Base-by-base conservation (phyloP, 2,329 filamentous ascomycete genomes). In the Ophiognomonia clavigignenti-juglandacearum region DNA sequence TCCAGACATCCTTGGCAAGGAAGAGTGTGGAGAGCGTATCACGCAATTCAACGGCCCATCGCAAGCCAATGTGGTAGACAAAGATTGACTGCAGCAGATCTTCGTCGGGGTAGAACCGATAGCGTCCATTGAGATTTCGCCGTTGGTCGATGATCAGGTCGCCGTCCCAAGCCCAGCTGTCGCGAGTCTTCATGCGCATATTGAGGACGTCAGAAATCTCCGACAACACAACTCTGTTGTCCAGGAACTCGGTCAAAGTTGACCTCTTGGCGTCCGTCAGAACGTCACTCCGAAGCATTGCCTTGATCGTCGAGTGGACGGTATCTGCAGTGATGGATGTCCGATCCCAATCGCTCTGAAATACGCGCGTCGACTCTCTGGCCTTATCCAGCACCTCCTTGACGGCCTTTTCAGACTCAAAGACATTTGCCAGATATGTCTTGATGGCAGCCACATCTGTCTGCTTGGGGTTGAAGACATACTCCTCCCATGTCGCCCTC, bases 71-170 rank as follows among this genome's bases (percentile, higher is more conserved):
- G 49, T 64, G 69, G 26, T 71, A 63, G 4, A 72, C 53, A 9
- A 72, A 59, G 14, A 73, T 61, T 2, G 67, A 64, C 43, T 71
- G 64, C 9, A 71, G 59, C 4, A 70, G 59, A 51, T 83, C 79
- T 43, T 72, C 68, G 43, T 72, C 66, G 66, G 79, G 77, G 56
- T 72, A 80, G 22, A 81, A 73, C 2, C 78, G 68, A 56, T 82
- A 83, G 39, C 70, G 63, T 54, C 70, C 70, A 56, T 65, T 71
- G 19, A 71, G 60, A 23, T 69, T 63, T n/a, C 67, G 63, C 20
- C 69, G 64, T 57, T 66, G 61, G 35, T 65, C 56, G 8, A 70
- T 54, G 6, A 62, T 53, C n/a, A 66, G 54, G 3, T 59, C 60
- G 4, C 55, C 50, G 11, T 61, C 61, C 69, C 69, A 73, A 1